Evolutionary conservation across 2,329 filamentous ascomycete species (phyloP), one percentile per base, ranked within the genome.

Genomic region (Xylaria sp.): DNA sequence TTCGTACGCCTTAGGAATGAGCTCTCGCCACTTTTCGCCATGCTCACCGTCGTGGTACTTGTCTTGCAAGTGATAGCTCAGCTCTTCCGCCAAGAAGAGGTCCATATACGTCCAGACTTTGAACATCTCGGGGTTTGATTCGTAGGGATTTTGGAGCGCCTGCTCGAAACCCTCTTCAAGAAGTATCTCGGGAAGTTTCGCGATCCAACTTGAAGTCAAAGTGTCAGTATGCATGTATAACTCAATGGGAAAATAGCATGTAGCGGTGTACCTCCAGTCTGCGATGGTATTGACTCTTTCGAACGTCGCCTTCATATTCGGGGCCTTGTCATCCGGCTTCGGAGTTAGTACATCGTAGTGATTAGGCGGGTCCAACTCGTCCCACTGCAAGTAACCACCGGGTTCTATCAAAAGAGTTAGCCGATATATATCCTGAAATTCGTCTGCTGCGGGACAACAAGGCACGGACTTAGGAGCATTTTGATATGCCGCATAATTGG

Each of bases 371-470:
- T 66, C 64, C 2, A 59, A 3, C 33, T 66, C 64, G 9, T 64
- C 64, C 64, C 64, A 66, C 40, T 66, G 61, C 7, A 66, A 12
- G 23, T 64, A 66, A 5, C 64, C 64, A 11, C 61, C 61, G 2
- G 64, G 61, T 43, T 64, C 57, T 61, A 46, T 46, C 25, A 2
- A 17, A 9, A 21, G 2, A 17, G 21, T 59, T 15, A 57, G 40
- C 4, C 14, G n/a, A 40, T 9, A 23, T 21, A 6, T 25, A 9
- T n/a, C 2, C 28, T 51, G 8, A 15, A 4, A n/a, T 2, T 38
- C 5, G 11, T n/a, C 14, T 12, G 42, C 19, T 1, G 23, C 23
- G 14, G 15, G 28, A 12, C 8, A 15, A 0, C 15, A 12, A 14
- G 15, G 33, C 8, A 46, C 57, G 17, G n/a, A 66, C 64, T 64